These are phyloP conservation scores for Cymbomonas tetramitiformis DNA, from an alignment of 139 green algal genomes.

Conservation along the genomic window DNA sequence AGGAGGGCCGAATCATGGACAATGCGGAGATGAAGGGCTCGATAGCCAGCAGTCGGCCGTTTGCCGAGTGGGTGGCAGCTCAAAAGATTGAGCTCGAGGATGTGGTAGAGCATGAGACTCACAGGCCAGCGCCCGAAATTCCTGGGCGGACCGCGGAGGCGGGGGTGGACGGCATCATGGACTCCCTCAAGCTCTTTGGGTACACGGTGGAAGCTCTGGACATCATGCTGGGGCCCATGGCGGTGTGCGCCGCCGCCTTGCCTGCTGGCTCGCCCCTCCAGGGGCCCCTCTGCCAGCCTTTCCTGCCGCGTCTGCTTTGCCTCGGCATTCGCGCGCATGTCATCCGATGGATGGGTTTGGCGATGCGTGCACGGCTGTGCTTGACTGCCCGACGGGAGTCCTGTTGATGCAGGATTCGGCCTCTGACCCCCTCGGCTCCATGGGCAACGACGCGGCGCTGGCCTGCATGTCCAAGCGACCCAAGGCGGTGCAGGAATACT, in stretches of 20 bases:
- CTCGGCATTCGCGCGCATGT: too few relatives aligned
- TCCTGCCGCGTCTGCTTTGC: too few relatives aligned
- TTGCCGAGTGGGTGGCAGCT: conserved; percentile 61
- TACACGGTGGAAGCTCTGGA: conserved; percentile 85
- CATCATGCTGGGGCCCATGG: conserved; percentile 81
- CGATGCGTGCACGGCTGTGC: too few relatives aligned
- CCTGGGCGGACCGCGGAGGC: background rate
- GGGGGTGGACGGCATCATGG: conserved; percentile 1
- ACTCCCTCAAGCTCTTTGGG: conserved; percentile 38
- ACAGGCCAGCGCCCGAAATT: background rate
- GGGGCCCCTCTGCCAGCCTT: too few relatives aligned
- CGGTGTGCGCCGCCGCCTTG: too few relatives aligned
- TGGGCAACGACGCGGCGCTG: conserved; percentile 87
- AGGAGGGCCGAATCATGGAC: conserved; percentile 20
- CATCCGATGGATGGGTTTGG: too few relatives aligned
- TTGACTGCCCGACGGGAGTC: too few relatives aligned
- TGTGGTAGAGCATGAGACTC: background rate
- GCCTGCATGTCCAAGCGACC: conserved; percentile 58
- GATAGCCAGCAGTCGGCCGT: conserved; percentile 54
- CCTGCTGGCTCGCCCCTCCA: too few relatives aligned
- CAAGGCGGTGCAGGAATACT: conserved; percentile 81
- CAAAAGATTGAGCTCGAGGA: conserved; percentile 49
- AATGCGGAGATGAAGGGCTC: conserved; percentile 29
- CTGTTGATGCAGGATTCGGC: too few relatives aligned
- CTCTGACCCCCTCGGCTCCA: conserved; percentile 79